Conservation (phyloP, 768 basidiomycete genomes). For the Termitomyces sp. region DNA sequence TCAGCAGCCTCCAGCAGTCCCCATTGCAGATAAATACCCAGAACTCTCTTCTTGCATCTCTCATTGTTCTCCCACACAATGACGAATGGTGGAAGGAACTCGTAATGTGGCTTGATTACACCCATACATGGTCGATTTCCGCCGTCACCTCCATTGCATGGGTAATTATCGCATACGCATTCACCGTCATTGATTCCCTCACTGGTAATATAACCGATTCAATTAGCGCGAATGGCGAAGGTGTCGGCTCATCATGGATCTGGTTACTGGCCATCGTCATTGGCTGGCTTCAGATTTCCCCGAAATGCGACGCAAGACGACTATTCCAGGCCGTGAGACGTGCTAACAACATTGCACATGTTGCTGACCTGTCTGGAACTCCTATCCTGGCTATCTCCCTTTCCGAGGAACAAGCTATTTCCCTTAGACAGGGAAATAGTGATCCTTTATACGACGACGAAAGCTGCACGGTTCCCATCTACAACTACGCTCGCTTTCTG, state of each 20-base stretch:
- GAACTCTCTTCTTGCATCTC: no score
- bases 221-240: conserved; percentile 33
- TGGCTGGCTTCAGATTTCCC: conserved; percentile 40
- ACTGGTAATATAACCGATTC: conserved; percentile 15
- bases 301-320: conserved; percentile 33
- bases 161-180: conserved; percentile 40
- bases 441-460: conserved; percentile 18
- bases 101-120: no score
- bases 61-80: no score
- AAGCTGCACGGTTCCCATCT: conserved; percentile 22
- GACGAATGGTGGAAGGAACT: no score
- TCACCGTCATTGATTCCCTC: conserved; percentile 34
- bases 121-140: no score
- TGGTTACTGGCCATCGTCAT: conserved; percentile 41
- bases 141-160: conserved; percentile 37
- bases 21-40: no score
- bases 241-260: conserved; percentile 39
- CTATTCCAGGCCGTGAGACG: conserved; percentile 24
- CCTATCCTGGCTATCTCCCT: conserved; percentile 4
- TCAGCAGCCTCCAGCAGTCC: conserved; percentile 41
- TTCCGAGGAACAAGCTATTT: conserved; percentile 16
- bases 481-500: conserved; percentile 27
- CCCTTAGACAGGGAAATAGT: conserved; percentile 5
- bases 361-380: conserved; percentile 14
- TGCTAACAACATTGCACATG: conserved; percentile 28